Evolutionary conservation across 805 yeast species (phyloP), one percentile per base, ranked within the genome.

Genomic region (Phaffomyces opuntiae): DNA sequence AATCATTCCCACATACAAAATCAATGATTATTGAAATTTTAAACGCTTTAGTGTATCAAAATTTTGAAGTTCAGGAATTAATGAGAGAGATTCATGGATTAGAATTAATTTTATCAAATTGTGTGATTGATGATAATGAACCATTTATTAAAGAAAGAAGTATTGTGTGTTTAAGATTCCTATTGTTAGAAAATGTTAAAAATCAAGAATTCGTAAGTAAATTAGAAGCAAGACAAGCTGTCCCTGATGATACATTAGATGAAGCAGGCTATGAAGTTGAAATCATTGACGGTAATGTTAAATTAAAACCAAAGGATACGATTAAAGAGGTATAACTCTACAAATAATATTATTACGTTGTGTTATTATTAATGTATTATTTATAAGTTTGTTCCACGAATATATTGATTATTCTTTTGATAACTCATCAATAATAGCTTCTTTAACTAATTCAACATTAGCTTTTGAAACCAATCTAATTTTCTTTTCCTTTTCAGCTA

Each of bases 71-170:
- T 6, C 96, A 91, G 59, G 91, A 90, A 46, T 60, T 65, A 38
- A 68, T 86, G 33, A 68, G 97, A 40, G 74, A 74, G 27, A 53
- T 69, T 1, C 86, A 83, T 39, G 95, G 88, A 0, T 61, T 91
- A 13, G 87, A 80, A 44, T 63, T 87, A 17, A 72, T 90, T 0
- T 67, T 91, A 24, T 83, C 90, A 8, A 83, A 82, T 51, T 90
- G 97, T 66, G 77, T 84, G 36, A 80, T 93, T 43, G 98, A 91
- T 61, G 82, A 81, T 39, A 80, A 86, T 59, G 95, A 93, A 61
- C 98, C 97, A 0, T 91, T 74, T 48, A 82, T 86, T 46, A 83
- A 87, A 52, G 99, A 91, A 58, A 68, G 91, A 49, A 75, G 95
- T 2, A 85, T 93, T 32, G 65, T 91, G 7, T 87, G 96, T 57